A percentile compares a stretch with the other conserved stretches of the same genome.
Evolutionary conservation across 805 yeast genomes (phyloP).

Genomic region (Spencermartinsiella europaea): DNA sequence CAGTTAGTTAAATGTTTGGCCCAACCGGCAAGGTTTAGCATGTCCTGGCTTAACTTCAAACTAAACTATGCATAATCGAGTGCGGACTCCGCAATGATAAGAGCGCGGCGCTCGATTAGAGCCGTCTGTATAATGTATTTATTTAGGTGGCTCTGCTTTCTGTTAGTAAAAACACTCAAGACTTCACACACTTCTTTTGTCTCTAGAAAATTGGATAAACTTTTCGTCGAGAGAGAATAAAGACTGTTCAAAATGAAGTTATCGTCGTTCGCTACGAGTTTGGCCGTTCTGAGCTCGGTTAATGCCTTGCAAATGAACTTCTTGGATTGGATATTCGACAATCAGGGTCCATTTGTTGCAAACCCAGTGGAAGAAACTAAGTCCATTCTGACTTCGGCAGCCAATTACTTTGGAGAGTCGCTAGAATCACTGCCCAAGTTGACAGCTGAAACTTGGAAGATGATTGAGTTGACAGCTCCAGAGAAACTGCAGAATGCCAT

Average conservation of each 20-base stretch:
- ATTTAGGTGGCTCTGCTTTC: too few species aligned
- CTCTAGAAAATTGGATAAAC: too few species aligned
- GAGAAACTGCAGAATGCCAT: conserved; percentile 2
- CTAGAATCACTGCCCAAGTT: not conserved
- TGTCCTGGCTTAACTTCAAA: too few species aligned
- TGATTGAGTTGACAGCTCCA: conserved; percentile 2
- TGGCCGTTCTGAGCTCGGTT: not conserved
- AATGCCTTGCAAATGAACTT: not conserved
- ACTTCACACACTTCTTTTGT: too few species aligned
- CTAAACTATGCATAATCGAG: too few species aligned
- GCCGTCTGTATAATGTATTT: too few species aligned
- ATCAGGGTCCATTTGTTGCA: not conserved
- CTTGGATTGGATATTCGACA: not conserved
- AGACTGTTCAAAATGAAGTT: not conserved
- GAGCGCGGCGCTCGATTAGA: too few species aligned
- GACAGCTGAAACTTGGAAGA: conserved; percentile 3
- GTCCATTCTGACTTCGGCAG: not conserved
- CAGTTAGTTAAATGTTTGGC: too few species aligned
- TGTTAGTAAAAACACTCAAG: too few species aligned
- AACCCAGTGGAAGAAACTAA: not conserved
- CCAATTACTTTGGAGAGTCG: not conserved
- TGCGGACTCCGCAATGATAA: too few species aligned
- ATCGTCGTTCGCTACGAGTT: not conserved
- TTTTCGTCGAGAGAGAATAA: too few species aligned
- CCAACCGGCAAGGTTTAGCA: too few species aligned